Evolutionary conservation across 1,139 yeast genomes (phyloP), one percentile per base, ranked within the genome.

Genomic region (Blastobotrys elegans): DNA sequence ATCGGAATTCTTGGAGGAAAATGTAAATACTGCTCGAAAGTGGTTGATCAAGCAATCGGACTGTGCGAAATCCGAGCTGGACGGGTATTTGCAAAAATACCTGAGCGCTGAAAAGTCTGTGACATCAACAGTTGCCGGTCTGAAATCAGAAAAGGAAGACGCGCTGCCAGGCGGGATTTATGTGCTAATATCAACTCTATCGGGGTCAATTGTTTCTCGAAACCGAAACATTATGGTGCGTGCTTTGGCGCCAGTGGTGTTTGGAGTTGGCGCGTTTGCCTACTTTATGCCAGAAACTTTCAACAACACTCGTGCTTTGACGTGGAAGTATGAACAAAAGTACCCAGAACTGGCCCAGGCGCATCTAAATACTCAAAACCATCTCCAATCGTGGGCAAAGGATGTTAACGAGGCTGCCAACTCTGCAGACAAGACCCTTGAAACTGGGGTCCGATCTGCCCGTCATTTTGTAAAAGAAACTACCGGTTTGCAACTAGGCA

Each of bases 171-270:
- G 87, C 51, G 69, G 83, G 4, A 69, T 87, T 24, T 89, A 86
- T 61, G 73, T 87, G 24, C 61, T 79, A 11, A 79, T 89, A 37
- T 92, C 90, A n/a, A 75, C 82, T 2, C 75, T 90, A 58, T 72
- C 94, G 3, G 97, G 97, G 46, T 78, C 87, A 26, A 81, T 92
- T 43, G 64, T 85, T 44, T 80, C 95, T 2, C 87, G 96, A 61
- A 82, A 82, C 59, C 76, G 87, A 52, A 78, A 80, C 42, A 51
- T 84, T 13, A 47, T 83, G 3, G 64, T 86, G 14, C 80, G 83
- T 59, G 68, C 76, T 3, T 54, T 78, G 0, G 72, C 80, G 11
- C 97, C 97, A 2, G 51, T 84, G 2, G 67, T 74, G 0, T 74
- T 85, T 44, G 96, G 95, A 14, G 56, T 78, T 17, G 76, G 75